Evolutionary conservation across 768 basidiomycete genomes (phyloP).

Genomic region (Polyporus arcularius): DNA sequence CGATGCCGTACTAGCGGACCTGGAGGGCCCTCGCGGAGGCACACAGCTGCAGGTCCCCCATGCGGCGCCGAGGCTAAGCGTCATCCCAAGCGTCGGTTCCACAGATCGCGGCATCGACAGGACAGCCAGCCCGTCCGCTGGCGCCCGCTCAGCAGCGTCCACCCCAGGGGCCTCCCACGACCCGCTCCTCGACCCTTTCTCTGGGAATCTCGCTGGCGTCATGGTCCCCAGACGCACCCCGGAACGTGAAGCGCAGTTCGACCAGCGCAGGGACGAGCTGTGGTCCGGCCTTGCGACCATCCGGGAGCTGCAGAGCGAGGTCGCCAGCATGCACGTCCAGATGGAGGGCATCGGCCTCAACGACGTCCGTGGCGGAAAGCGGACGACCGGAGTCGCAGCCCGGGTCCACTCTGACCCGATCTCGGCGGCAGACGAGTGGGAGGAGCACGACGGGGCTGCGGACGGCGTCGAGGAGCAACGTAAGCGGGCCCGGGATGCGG

Average conservation of each 20-base stretch:
- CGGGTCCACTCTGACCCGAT: constrained; percentile 44
- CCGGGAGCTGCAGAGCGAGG: constrained; percentile 70
- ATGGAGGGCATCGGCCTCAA: constrained; percentile 67
- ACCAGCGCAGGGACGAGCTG: constrained; percentile 46
- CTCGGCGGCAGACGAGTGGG: constrained; percentile 46
- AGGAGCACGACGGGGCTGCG: constrained; percentile 49
- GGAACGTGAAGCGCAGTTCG: constrained; percentile 24
- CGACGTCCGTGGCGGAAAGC: constrained; percentile 24
- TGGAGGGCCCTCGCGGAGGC: constrained; percentile 34
- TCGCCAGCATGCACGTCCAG: constrained; percentile 70
- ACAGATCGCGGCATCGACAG: constrained; percentile 10
- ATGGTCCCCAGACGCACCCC: constrained; percentile 25
- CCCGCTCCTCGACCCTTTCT: constrained; percentile 48
- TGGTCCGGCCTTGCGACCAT: constrained; percentile 72
- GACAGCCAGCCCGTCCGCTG: constrained; percentile 17
- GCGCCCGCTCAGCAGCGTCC: constrained; percentile 18
- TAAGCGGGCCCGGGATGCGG: constrained; percentile 54
- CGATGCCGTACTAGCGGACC: constrained; percentile 59
- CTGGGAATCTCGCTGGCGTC: constrained; percentile 44
- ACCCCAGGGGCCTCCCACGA: constrained; percentile 27
- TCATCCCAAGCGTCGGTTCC: constrained; percentile 19
- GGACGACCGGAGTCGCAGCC: constrained; percentile 15
- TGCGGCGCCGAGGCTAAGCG: constrained; percentile 15
- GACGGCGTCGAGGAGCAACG: constrained; percentile 59
- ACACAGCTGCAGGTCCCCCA: background rate